Base-by-base conservation (phyloP, 805 yeast species). In the Wilhelminamyces savonicus region DNA sequence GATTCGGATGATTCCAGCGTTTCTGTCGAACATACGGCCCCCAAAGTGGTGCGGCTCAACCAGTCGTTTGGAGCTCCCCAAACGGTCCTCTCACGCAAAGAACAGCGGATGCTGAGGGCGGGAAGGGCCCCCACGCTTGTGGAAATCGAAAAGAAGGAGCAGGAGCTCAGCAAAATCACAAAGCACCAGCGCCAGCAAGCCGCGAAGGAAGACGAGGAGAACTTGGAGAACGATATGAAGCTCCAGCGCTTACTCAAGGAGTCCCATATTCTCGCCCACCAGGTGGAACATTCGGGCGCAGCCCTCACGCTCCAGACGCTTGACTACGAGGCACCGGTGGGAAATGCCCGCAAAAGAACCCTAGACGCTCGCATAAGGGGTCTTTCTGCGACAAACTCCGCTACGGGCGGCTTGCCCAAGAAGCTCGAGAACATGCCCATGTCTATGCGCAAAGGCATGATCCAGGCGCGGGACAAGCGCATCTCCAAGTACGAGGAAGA, bases 391-490 rank as follows among this genome's bases (percentile, higher is more conserved):
- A 30, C 31, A 2, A 62, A 63, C 41, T 67, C 84, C 0, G 43
- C 62, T 5, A 49, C 62, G 0, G 68, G 70, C 35, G 80, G 69
- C 11, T 54, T 50, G 17, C 57, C 58, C 21, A 48, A 44, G 43
- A 72, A 60, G 31, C 54, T 80, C 21, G 92, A 83, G 41, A 82
- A 78, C 29, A 84, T 86, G 75, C 95, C 97, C 13, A 88, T 92
- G 87, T 54, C 72, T 13, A 76, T 86, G 66, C 71, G 97, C 32
- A 83, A 82, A 48, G 95, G 95, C 3, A 82, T 88, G 79, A 62
- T 84, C 16, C 58, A 65, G 21, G 69, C 77, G 26, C 71, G 78
- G 26, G 56, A 69, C 21, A 52, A 59, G 13, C 71, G 76, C 39
- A 71, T 75, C 13, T 50, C 59, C 15, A 71, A 71, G 44, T 74